phyloP scores from a whole-genome alignment of 176 grass and related monocot species.

The Themeda triandra region DNA sequence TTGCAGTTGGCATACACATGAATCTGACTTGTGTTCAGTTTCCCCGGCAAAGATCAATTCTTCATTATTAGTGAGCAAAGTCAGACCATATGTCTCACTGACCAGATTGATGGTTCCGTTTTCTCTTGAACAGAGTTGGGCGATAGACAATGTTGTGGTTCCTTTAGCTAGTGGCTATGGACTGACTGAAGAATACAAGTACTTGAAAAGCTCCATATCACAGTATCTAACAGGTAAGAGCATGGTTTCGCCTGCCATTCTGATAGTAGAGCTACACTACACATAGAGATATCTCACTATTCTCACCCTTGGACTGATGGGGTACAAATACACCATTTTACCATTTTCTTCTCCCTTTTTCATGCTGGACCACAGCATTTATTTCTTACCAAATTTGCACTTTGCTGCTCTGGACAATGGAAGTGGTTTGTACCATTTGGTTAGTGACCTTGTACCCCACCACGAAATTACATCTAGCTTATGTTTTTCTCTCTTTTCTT shows the following conservation, averaged over 20 bases:
- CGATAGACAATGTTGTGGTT: slow-evolving; percentile 86
- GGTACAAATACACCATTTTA: background rate
- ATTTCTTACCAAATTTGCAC: background rate
- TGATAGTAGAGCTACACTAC: background rate
- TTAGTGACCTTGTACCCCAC: background rate
- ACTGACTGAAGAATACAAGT: slow-evolving; percentile 71
- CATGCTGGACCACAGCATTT: background rate
- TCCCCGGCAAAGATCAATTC: background rate
- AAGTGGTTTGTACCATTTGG: background rate
- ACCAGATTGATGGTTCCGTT: slow-evolving; percentile 15
- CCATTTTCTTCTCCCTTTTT: background rate
- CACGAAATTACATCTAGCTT: background rate
- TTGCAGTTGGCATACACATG: background rate
- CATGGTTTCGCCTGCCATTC: background rate
- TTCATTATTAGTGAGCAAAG: background rate
- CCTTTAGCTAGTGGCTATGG: slow-evolving; percentile 69
- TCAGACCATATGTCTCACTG: slow-evolving; percentile 5
- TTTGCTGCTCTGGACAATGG: background rate
- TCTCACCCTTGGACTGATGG: background rate
- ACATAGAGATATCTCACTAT: background rate
- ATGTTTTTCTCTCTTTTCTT: background rate
- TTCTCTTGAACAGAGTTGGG: slow-evolving; percentile 64
- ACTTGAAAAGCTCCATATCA: slow-evolving; percentile 76
- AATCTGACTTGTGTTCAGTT: background rate
- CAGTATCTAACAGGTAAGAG: slow-evolving; percentile 74